phyloP scores from a whole-genome alignment of 441 rosid species.

The Gossypium schwendimanii region DNA sequence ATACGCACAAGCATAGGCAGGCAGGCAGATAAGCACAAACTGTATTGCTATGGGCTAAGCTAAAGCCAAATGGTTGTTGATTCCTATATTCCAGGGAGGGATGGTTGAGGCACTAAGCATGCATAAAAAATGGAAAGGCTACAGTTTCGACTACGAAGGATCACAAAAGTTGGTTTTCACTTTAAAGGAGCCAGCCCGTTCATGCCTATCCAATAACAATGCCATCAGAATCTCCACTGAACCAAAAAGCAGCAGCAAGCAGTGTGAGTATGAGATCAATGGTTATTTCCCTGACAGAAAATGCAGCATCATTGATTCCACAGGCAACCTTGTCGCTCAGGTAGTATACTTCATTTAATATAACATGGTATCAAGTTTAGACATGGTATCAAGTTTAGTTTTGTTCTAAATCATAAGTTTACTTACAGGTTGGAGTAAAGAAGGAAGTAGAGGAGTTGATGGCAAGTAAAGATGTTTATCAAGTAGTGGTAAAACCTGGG shows the following conservation, averaged over 20 bases:
- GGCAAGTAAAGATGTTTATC: conserved; percentile 53
- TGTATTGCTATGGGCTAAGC: too few species aligned
- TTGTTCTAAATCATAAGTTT: background rate
- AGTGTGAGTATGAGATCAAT: conserved; percentile 43
- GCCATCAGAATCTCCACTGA: conserved; percentile 38
- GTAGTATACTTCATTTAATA: conserved; percentile 16
- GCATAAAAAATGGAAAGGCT: conserved; percentile 66
- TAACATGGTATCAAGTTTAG: too few species aligned
- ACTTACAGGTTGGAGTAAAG: conserved; percentile 41
- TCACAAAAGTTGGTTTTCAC: conserved; percentile 47
- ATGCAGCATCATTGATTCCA: conserved; percentile 47
- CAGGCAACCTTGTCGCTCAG: conserved; percentile 48
- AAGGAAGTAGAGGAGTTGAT: conserved; percentile 42
- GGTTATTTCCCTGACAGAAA: conserved; percentile 65
- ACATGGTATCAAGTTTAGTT: background rate
- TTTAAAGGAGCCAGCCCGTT: conserved; percentile 42
- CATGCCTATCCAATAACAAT: conserved; percentile 33
- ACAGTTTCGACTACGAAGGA: conserved; percentile 49
- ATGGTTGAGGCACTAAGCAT: conserved; percentile 60
- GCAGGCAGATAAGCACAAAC: too few species aligned
- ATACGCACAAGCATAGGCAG: too few species aligned
- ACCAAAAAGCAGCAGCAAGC: conserved; percentile 22
- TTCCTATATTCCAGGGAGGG: conserved; percentile 40
- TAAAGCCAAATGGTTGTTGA: background rate
- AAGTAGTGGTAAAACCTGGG: conserved; percentile 45